Conservation (phyloP, 1,284 basidiomycete species). For the Ceratobasidium sp. region DNA sequence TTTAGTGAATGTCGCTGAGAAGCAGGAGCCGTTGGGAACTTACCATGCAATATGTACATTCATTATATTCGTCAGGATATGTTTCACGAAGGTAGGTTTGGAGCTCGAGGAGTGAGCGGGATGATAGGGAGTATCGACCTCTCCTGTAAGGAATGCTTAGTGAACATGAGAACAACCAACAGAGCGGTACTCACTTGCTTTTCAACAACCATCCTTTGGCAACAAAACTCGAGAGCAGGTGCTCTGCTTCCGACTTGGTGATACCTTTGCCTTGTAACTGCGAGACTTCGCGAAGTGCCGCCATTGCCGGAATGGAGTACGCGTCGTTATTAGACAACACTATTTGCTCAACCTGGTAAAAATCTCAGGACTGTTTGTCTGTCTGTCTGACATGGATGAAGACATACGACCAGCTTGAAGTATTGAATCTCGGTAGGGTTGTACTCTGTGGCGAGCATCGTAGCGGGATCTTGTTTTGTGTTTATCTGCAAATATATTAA, state of each 20-base stretch:
- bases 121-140: constrained; percentile 80
- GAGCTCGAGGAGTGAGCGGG: constrained; percentile 80
- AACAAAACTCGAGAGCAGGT: constrained; percentile 79
- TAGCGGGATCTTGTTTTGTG: constrained; percentile 76
- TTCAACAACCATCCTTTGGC: constrained; percentile 81
- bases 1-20: not conserved
- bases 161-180: not conserved
- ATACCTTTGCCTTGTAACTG: constrained; percentile 67
- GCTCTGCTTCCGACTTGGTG: constrained; percentile 78
- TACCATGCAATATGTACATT: constrained; percentile 81
- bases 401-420: constrained; percentile 79
- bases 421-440: constrained; percentile 77
- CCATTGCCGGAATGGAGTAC: constrained; percentile 78
- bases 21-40: constrained; percentile 56
- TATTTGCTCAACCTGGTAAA: constrained; percentile 80
- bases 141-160: constrained; percentile 56
- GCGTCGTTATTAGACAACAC: constrained; percentile 79
- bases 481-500: constrained; percentile 67
- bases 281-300: constrained; percentile 76
- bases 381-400: not conserved
- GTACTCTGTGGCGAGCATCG: constrained; percentile 86
- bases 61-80: constrained; percentile 72
- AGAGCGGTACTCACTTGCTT: constrained; percentile 69
- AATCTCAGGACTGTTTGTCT: constrained; percentile 3
- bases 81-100: constrained; percentile 76